Conservation (phyloP, 2,329 filamentous ascomycete genomes). For the Colletotrichum nymphaeae region DNA sequence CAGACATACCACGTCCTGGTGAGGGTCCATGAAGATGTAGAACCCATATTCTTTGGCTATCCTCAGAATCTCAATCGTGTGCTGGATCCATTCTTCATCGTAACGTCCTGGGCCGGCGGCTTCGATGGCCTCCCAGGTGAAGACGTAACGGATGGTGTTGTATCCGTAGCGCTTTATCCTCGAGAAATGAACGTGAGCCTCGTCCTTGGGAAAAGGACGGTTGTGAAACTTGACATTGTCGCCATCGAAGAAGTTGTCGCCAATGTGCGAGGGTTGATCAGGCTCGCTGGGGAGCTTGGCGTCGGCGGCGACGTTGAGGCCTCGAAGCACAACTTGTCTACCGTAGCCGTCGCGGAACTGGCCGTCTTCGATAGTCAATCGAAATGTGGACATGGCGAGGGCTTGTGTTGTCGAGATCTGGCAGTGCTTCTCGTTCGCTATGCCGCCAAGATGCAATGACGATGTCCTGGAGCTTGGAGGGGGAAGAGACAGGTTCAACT, state of each 20-base stretch:
- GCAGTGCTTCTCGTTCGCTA: not conserved
- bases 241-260: conserved; percentile 88
- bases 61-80: conserved; percentile 87
- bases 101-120: conserved; percentile 90
- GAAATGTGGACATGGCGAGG: conserved; percentile 74
- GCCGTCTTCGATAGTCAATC: conserved; percentile 85
- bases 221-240: conserved; percentile 91
- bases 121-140: conserved; percentile 99
- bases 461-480: not conserved
- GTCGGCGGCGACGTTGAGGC: conserved; percentile 94
- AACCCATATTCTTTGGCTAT: conserved; percentile 92
- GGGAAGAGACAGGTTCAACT: not conserved
- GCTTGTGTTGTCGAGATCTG: not conserved
- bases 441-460: not conserved
- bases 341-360: conserved; percentile 85
- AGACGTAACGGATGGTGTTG: conserved; percentile 96
- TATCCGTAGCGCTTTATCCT: conserved; percentile 90
- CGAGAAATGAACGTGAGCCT: conserved; percentile 88
- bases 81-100: conserved; percentile 92
- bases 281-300: conserved; percentile 89
- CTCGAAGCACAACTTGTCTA: conserved; percentile 88
- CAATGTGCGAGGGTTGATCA: conserved; percentile 82
- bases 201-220: conserved; percentile 84
- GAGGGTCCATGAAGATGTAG: conserved; percentile 98
- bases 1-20: conserved; percentile 88